Evolutionary conservation across 345 rosid species (phyloP).

Genomic region (Nasturtium officinale): DNA sequence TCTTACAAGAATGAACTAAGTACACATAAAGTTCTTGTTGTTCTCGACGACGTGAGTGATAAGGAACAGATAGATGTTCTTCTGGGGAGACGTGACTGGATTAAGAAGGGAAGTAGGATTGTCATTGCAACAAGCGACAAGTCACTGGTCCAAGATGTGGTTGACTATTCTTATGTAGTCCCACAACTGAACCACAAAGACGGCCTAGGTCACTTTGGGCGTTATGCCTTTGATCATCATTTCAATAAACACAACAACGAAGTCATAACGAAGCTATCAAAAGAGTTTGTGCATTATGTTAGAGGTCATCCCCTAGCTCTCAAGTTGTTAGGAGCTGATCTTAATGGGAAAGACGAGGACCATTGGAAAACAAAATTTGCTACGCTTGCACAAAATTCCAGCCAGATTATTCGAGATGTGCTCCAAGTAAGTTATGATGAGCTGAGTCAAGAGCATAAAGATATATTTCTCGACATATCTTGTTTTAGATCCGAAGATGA

Average conservation of each 20-base stretch:
- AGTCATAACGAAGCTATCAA: conserved; percentile 6
- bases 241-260: too few relatives aligned
- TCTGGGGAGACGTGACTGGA: too few relatives aligned
- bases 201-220: background rate
- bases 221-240: conserved; percentile 24
- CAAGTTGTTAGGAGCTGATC: conserved; percentile 32
- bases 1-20: too few relatives aligned
- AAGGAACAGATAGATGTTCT: too few relatives aligned
- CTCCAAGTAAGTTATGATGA: conserved; percentile 41
- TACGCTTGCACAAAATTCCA: background rate
- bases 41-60: too few relatives aligned
- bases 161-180: background rate
- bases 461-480: conserved; percentile 43
- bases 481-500: conserved; percentile 18
- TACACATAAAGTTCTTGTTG: too few relatives aligned
- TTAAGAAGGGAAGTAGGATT: too few relatives aligned
- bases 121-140: too few relatives aligned
- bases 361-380: conserved; percentile 26
- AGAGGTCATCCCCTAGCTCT: conserved; percentile 46
- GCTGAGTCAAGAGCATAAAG: conserved; percentile 9
- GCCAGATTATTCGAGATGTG: background rate
- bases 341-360: background rate
- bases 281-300: background rate
- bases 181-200: background rate
- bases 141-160: conserved; percentile 11